Conservation (phyloP, 768 basidiomycete species). For the Imleria badia region DNA sequence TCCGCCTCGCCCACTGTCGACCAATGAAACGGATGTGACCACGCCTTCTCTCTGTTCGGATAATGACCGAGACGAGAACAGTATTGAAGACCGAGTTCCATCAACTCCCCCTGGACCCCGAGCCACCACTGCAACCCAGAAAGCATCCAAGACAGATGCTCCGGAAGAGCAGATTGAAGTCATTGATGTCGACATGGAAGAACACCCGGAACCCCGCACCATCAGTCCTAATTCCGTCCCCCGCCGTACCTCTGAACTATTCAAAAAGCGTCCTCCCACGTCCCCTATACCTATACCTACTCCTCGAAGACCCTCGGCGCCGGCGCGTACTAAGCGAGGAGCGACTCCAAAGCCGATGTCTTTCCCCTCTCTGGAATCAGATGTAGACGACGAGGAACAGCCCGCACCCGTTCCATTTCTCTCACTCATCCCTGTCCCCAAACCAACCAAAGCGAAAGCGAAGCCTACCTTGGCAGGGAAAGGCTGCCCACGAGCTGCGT, state of each 20-base stretch:
- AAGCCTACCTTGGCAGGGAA: constrained; percentile 19
- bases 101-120: constrained; percentile 52
- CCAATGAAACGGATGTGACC: constrained; percentile 40
- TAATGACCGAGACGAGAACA: constrained; percentile 54
- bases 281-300: constrained; percentile 59
- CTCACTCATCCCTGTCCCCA: constrained; percentile 25
- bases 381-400: constrained; percentile 29
- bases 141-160: background rate
- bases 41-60: constrained; percentile 79
- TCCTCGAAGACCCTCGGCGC: constrained; percentile 59
- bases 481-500: constrained; percentile 14
- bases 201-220: constrained; percentile 10
- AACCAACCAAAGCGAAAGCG: constrained; percentile 10
- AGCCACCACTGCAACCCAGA: background rate
- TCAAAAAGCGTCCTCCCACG: constrained; percentile 59
- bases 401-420: constrained; percentile 16
- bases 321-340: constrained; percentile 44
- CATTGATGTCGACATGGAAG: constrained; percentile 40
- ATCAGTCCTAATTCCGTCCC: constrained; percentile 11
- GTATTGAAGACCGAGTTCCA: constrained; percentile 45
- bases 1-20: constrained; percentile 27
- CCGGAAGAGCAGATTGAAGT: constrained; percentile 24
- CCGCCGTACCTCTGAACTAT: constrained; percentile 36
- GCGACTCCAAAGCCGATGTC: constrained; percentile 31
- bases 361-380: constrained; percentile 13